Evolutionary conservation across 2,329 filamentous ascomycete species (phyloP).

Genomic region (Rhynchosporium secalis): DNA sequence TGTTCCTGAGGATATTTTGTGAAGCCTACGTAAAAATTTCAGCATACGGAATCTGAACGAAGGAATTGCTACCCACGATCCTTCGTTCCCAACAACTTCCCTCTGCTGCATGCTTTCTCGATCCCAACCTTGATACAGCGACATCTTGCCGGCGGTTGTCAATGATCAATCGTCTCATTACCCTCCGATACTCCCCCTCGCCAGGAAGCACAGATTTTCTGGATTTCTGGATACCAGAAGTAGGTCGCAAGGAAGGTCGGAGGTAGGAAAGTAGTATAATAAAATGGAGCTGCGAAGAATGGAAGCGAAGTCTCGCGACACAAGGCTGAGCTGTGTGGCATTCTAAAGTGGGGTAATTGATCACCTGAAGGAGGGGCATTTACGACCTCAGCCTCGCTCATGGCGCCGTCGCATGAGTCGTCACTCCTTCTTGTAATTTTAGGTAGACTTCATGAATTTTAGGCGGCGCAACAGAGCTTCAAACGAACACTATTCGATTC

Average conservation of each 20-base stretch:
- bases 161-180: neutral
- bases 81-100: conserved; percentile 5
- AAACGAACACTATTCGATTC: too few species aligned
- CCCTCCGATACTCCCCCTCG: neutral
- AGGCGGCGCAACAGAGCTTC: too few species aligned
- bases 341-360: neutral
- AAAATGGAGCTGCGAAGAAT: neutral
- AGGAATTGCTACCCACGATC: conserved; percentile 8
- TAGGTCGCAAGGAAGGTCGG: neutral
- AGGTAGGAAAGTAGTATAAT: too few species aligned
- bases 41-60: neutral
- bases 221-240: neutral
- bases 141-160: conserved; percentile 6
- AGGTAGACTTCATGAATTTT: neutral
- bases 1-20: neutral
- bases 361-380: conserved; percentile 8
- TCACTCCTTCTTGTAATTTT: neutral
- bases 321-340: conserved; percentile 2
- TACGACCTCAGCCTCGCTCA: conserved; percentile 2
- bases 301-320: neutral
- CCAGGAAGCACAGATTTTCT: neutral
- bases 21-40: neutral
- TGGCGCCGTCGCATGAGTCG: neutral
- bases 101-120: conserved; percentile 12
- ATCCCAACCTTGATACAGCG: conserved; percentile 17